Percentiles rank a stretch among this genome's conserved stretches.
Evolutionary conservation across 306 rosid genomes (phyloP).

Genomic region (Hylodesmum podocarpum): DNA sequence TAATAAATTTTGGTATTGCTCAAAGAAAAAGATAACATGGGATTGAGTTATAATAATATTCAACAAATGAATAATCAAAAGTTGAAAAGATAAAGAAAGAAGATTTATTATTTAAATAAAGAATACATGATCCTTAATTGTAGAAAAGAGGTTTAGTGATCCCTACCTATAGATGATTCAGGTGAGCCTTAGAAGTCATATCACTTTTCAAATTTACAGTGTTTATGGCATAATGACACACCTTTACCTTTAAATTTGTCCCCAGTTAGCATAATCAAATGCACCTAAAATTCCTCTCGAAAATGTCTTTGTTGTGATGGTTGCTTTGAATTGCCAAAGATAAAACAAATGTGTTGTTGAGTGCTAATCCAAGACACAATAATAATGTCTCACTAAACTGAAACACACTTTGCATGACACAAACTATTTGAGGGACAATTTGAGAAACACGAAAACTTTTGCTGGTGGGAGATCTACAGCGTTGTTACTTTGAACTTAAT

Average conservation of each 20-base stretch:
- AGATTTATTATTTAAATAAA: not conserved
- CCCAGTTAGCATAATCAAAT: slow-evolving; percentile 35
- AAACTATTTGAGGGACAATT: slow-evolving; percentile 36
- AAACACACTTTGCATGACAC: slow-evolving; percentile 27
- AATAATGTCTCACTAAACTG: slow-evolving; percentile 32
- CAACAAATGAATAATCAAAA: not conserved
- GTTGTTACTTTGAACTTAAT: slow-evolving; percentile 21
- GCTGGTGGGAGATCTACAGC: slow-evolving; percentile 30
- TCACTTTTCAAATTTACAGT: slow-evolving; percentile 31
- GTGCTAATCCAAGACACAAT: slow-evolving; percentile 45
- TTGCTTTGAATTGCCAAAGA: slow-evolving; percentile 20
- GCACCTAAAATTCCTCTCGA: slow-evolving; percentile 30
- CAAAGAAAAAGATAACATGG: not conserved
- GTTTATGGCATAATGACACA: slow-evolving; percentile 27
- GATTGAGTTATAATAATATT: not conserved
- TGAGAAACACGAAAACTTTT: slow-evolving; percentile 25
- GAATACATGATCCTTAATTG: not conserved
- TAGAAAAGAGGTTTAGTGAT: slow-evolving; percentile 19
- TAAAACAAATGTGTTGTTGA: slow-evolving; percentile 29
- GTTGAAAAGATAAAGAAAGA: not conserved
- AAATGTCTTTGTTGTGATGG: slow-evolving; percentile 36
- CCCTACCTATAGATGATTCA: slow-evolving; percentile 40
- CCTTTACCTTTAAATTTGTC: slow-evolving; percentile 44
- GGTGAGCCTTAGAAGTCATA: slow-evolving; percentile 38
- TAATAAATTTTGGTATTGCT: not conserved